Evolutionary conservation across 768 basidiomycete species (phyloP).

Genomic region (Termitomyces sp.): DNA sequence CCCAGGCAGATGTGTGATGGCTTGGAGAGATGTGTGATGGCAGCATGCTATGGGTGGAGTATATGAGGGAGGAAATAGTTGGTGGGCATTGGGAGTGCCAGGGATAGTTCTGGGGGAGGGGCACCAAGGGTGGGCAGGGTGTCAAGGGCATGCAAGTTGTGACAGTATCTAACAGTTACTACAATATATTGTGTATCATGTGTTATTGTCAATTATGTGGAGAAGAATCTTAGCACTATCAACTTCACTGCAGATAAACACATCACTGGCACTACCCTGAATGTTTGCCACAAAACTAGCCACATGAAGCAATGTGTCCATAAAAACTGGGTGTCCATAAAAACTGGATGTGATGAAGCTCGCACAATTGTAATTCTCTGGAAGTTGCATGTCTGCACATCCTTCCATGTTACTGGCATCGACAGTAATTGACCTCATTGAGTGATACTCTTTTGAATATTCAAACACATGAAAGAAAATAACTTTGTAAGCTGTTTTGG

Average conservation of each 20-base stretch:
- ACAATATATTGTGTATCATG: constrained; percentile 48
- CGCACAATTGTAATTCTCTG: constrained; percentile 22
- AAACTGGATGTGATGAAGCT: constrained; percentile 48
- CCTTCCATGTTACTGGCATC: constrained; percentile 43
- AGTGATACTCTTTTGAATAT: constrained; percentile 54
- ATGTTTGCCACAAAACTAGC: constrained; percentile 68
- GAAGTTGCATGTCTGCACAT: constrained; percentile 43
- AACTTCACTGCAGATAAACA: constrained; percentile 58
- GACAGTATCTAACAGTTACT: constrained; percentile 37
- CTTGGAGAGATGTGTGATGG: no score
- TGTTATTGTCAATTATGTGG: constrained; percentile 31
- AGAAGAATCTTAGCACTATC: constrained; percentile 39
- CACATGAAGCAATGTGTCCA: constrained; percentile 56
- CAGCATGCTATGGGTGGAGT: no score
- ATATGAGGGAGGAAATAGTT: no score
- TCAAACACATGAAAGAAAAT: constrained; percentile 63
- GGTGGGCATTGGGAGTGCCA: no score
- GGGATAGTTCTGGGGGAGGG: no score
- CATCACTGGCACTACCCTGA: constrained; percentile 42
- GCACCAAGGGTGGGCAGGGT: no score
- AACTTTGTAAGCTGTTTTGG: constrained; percentile 55
- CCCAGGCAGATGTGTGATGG: no score
- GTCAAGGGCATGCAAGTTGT: no score
- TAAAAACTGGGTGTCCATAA: constrained; percentile 30
- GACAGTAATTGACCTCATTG: constrained; percentile 50